Base-by-base conservation (phyloP, 2,329 filamentous ascomycete genomes). In the Aspergillus phoenicis region DNA sequence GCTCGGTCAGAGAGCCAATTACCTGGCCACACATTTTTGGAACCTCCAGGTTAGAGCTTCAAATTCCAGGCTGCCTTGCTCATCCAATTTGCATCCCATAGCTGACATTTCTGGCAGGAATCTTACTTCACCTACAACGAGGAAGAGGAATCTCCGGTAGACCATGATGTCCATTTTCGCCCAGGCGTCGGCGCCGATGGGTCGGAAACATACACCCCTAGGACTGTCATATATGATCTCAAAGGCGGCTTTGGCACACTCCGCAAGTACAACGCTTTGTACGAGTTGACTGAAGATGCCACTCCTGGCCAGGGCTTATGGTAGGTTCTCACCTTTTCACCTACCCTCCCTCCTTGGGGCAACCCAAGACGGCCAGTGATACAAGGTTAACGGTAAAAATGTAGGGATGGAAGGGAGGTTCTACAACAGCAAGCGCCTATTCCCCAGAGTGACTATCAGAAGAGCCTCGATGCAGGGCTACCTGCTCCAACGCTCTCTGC, bases 1-100 rank as follows among this genome's bases (percentile, higher is more conserved):
- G 82, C 87, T 98, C 62, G 95, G 95, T 47, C 90, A 96, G 74
- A 88, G 91, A 73, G 93, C 91, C 75, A 99, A 99, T 77, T 96
- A 97, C 71, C 81, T 96, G 22, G 93, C 90, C 30, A 96, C 93
- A 0, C 95, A 99, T 80, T 99, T 97, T 77, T 99, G 95, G 95
- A 99, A 99, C 71, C 84, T 91, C 5, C 94, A 97, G 82, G 91
- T 91, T 75, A 41, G 66, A 20, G n/a, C 3, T 54, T n/a, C 54
- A 28, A 33, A n/a, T 22, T n/a, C 8, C n/a, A 10, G 36, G 11
- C 26, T 53, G 33, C 15, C n/a, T 24, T 24, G 4, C 3, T 24
- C 41, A 11, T 20, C 5, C 10, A 17, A 17, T 24, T 13, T 49
- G 28, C 55, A 60, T 56, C 54, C 56, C 62, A 24, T 30, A n/a